Evolutionary conservation across 2,329 filamentous ascomycete genomes (phyloP).

Genomic region (Tolypocladium pustulatum): DNA sequence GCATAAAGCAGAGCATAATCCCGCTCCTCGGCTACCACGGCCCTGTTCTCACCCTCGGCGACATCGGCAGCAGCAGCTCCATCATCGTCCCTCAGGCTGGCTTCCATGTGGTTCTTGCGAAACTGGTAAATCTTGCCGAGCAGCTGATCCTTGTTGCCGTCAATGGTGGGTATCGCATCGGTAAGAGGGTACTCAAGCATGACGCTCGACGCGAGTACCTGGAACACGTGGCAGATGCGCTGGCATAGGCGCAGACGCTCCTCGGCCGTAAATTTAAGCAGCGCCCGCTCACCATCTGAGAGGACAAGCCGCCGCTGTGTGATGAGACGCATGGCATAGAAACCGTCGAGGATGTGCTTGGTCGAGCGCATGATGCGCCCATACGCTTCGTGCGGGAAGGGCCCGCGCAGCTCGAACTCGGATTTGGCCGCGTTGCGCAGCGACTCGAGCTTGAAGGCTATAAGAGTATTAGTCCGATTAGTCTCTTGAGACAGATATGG

Average conservation of each 20-base stretch:
- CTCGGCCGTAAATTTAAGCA: conserved; percentile 66
- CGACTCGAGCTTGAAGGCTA: conserved; percentile 59
- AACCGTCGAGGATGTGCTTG: conserved; percentile 77
- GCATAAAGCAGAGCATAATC: conserved; percentile 92
- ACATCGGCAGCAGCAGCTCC: conserved; percentile 3
- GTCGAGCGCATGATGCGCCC: conserved; percentile 69
- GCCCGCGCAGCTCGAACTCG: conserved; percentile 81
- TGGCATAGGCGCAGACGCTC: conserved; percentile 76
- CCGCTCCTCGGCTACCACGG: conserved; percentile 49
- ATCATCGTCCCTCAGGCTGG: conserved; percentile 7
- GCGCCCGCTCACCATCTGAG: conserved; percentile 68
- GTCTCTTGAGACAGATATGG: too few relatives aligned
- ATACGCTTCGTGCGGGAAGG: conserved; percentile 69
- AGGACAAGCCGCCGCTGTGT: conserved; percentile 69
- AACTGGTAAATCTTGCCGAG: conserved; percentile 84
- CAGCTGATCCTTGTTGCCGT: conserved; percentile 69
- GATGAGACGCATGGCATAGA: conserved; percentile 92
- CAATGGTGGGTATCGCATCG: conserved; percentile 76
- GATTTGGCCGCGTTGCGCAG: conserved; percentile 63
- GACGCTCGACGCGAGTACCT: conserved; percentile 82
- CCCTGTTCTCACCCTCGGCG: conserved; percentile 2
- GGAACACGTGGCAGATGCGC: conserved; percentile 78
- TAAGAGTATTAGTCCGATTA: not conserved
- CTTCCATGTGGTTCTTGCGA: conserved; percentile 52
- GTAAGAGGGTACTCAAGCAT: conserved; percentile 91